phyloP scores from a whole-genome alignment of 768 basidiomycete species.

The Boletus subcaerulescens region DNA sequence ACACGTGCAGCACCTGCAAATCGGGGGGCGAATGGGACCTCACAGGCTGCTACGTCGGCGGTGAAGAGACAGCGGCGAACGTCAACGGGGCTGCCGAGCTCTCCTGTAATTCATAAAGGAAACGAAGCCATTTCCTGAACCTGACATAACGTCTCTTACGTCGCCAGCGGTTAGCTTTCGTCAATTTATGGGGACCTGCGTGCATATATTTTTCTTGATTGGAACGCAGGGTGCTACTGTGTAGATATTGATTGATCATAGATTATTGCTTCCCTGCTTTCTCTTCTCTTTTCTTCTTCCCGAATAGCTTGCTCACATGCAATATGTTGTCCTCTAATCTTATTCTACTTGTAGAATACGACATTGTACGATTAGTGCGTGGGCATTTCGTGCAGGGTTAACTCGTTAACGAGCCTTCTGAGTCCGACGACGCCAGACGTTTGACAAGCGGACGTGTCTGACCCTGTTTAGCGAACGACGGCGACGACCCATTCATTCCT shows the following conservation, averaged over 20 bases:
- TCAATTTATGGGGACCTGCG: slow-evolving; percentile 19
- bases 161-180: slow-evolving; percentile 7
- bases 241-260: slow-evolving; percentile 29
- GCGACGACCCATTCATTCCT: slow-evolving; percentile 1
- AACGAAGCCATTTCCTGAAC: slow-evolving; percentile 18
- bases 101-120: slow-evolving; percentile 33
- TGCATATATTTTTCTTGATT: slow-evolving; percentile 33
- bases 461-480: slow-evolving; percentile 7
- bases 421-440: background rate
- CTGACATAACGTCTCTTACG: slow-evolving; percentile 9
- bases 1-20: slow-evolving; percentile 38
- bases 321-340: slow-evolving; percentile 32
- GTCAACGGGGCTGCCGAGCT: slow-evolving; percentile 52
- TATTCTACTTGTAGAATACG: slow-evolving; percentile 32
- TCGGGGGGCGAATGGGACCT: slow-evolving; percentile 20
- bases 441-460: slow-evolving; percentile 1
- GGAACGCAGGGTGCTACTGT: slow-evolving; percentile 30
- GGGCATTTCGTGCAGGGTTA: slow-evolving; percentile 24
- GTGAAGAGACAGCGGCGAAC: slow-evolving; percentile 84
- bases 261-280: slow-evolving; percentile 31
- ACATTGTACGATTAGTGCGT: slow-evolving; percentile 22
- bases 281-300: slow-evolving; percentile 1
- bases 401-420: background rate
- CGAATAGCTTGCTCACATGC: slow-evolving; percentile 20
- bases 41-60: slow-evolving; percentile 31